phyloP scores from a whole-genome alignment of 495 filamentous ascomycete genomes.

The Neurospora sp. region DNA sequence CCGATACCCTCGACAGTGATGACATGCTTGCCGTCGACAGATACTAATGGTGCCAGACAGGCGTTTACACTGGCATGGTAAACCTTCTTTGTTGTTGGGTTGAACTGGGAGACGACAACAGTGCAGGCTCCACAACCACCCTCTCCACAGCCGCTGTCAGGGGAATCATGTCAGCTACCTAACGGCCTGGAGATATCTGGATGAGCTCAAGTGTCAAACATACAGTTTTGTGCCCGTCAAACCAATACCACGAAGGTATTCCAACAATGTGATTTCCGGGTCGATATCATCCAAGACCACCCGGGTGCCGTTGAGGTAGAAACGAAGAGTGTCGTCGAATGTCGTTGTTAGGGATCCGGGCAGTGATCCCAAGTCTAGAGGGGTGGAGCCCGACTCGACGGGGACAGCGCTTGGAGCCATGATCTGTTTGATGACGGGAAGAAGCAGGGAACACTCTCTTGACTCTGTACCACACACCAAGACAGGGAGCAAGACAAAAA shows the following conservation, averaged over 20 bases:
- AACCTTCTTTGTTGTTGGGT: conserved; percentile 79
- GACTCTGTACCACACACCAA: not conserved
- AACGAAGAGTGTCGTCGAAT: conserved; percentile 51
- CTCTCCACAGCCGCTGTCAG: conserved; percentile 74
- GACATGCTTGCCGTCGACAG: conserved; percentile 95
- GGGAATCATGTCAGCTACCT: conserved; percentile 10
- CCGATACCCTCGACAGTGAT: conserved; percentile 98
- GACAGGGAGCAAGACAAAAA: not conserved
- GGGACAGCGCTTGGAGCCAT: conserved; percentile 42
- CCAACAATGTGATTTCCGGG: conserved; percentile 84
- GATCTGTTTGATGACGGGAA: not conserved
- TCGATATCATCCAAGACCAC: conserved; percentile 74
- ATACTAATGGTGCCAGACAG: conserved; percentile 83
- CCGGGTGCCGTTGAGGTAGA: conserved; percentile 94
- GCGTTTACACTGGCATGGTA: conserved; percentile 93
- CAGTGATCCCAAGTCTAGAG: conserved; percentile 1
- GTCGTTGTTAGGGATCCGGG: conserved; percentile 23
- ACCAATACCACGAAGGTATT: conserved; percentile 85
- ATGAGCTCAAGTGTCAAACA: conserved; percentile 1
- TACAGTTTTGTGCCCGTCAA: conserved; percentile 63
- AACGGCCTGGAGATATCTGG: conserved; percentile 4
- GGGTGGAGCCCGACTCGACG: conserved; percentile 22
- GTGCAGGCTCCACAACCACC: conserved; percentile 97
- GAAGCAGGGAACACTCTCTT: not conserved
- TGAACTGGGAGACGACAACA: conserved; percentile 86